Evolutionary conservation across 73 alveolate species (phyloP).

Genomic region (Durusdinium trenchii): DNA sequence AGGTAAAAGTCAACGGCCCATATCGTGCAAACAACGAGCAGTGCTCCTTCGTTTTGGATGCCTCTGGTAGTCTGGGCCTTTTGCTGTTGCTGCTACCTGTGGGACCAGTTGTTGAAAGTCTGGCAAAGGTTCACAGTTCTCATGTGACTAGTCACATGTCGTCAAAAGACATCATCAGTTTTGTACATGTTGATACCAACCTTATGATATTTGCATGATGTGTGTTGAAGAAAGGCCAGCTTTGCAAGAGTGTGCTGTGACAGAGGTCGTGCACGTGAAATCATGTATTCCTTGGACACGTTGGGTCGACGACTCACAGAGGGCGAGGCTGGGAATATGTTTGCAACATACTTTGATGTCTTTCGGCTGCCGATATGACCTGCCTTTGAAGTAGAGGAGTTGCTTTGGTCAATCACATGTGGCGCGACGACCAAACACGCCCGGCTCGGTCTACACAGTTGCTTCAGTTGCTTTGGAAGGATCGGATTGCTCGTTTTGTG

Average conservation of each 20-base stretch:
- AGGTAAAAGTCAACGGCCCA: slow-evolving; percentile 47
- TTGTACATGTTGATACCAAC: no score
- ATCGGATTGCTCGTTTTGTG: no score
- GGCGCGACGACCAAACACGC: no score
- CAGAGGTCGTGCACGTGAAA: slow-evolving; percentile 71
- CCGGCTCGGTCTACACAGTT: no score
- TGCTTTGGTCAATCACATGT: no score
- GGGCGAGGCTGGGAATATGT: not conserved
- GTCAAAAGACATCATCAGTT: no score
- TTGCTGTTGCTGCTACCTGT: not conserved
- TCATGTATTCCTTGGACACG: slow-evolving; percentile 44
- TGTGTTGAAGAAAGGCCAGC: no score
- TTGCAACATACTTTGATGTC: not conserved
- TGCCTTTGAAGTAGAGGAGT: not conserved
- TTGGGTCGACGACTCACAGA: slow-evolving; percentile 55
- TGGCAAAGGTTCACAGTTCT: not conserved
- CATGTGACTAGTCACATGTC: no score
- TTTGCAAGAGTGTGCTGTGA: no score
- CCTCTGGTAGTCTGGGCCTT: slow-evolving; percentile 47
- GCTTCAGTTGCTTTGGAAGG: no score
- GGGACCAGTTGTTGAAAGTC: not conserved
- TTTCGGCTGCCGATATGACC: not conserved
- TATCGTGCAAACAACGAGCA: slow-evolving; percentile 88
- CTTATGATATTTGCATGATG: no score
- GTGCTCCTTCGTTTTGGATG: slow-evolving; percentile 72